A percentile compares a stretch with the other conserved stretches of the same genome.
Evolutionary conservation across 1,139 yeast genomes (phyloP).

Genomic region (Yueomyces sp.): DNA sequence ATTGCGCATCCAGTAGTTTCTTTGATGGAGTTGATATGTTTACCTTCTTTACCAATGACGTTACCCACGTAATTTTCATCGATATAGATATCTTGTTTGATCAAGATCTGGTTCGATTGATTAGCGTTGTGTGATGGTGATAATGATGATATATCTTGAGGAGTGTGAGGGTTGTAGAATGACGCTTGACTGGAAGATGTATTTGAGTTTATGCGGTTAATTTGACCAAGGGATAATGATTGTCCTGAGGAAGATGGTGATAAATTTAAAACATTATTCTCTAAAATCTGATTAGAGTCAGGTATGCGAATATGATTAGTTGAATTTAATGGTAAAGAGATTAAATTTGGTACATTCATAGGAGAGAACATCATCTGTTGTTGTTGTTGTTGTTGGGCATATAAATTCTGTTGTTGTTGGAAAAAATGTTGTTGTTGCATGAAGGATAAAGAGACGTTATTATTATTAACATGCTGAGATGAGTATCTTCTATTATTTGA

Average conservation of each 20-base stretch:
- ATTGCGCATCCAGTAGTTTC: slow-evolving; percentile 68
- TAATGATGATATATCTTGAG: slow-evolving; percentile 16
- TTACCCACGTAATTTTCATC: slow-evolving; percentile 74
- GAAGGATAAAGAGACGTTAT: neutral
- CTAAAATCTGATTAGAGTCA: no score
- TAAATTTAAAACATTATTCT: neutral
- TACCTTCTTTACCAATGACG: slow-evolving; percentile 80
- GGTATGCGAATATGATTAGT: no score
- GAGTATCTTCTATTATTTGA: slow-evolving; percentile 2
- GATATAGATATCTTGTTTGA: slow-evolving; percentile 53
- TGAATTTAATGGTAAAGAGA: neutral
- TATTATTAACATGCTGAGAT: neutral
- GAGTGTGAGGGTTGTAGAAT: slow-evolving; percentile 5
- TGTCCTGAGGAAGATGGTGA: neutral
- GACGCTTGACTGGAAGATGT: neutral
- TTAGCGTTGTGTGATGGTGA: slow-evolving; percentile 8
- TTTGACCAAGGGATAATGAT: neutral
- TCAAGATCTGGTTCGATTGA: slow-evolving; percentile 3
- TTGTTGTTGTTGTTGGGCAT: neutral
- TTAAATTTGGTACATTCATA: neutral
- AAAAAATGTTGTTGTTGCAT: neutral
- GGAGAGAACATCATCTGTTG: neutral
- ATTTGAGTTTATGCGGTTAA: neutral
- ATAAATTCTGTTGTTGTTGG: neutral
- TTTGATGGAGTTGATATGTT: slow-evolving; percentile 68